These are phyloP conservation scores for Talaromyces stipitatus DNA, from an alignment of 495 filamentous ascomycete genomes.

Conservation along the genomic window DNA sequence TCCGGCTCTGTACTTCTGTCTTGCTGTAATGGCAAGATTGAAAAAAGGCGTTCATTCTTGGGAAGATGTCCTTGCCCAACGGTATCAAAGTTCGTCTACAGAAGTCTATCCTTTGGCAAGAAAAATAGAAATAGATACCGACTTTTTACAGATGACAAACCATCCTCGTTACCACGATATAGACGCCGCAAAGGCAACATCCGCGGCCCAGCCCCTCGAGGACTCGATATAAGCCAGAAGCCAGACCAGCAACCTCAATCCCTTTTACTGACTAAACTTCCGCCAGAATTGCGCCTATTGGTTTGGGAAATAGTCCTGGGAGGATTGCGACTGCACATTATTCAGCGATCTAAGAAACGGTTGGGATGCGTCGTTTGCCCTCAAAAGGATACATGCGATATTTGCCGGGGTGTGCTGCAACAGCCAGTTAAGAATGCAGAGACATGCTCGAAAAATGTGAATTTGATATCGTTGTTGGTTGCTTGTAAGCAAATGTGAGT, in stretches of 20 bases:
- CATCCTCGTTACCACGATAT: conserved; percentile 19
- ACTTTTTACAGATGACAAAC: conserved; percentile 28
- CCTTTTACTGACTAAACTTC: conserved; percentile 27
- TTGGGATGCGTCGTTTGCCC: conserved; percentile 34
- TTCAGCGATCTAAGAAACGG: conserved; percentile 26
- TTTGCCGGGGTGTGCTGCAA: conserved; percentile 27
- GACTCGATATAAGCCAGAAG: neutral
- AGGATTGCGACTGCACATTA: conserved; percentile 29
- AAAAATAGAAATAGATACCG: neutral
- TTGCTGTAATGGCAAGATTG: conserved; percentile 27
- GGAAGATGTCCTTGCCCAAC: conserved; percentile 40
- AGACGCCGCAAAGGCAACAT: conserved; percentile 6
- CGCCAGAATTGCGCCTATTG: conserved; percentile 35
- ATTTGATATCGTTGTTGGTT: conserved; percentile 16
- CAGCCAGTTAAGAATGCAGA: conserved; percentile 11
- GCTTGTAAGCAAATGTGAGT: conserved; percentile 26
- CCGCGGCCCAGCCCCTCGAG: conserved; percentile 1
- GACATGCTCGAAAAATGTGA: neutral
- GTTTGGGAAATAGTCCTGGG: conserved; percentile 38
- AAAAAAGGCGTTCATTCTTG: conserved; percentile 37
- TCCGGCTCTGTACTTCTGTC: neutral
- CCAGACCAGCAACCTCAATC: conserved; percentile 21
- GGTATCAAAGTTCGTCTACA: conserved; percentile 34
- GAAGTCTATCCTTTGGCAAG: neutral
- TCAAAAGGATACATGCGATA: conserved; percentile 20